Evolutionary conservation across 2,329 filamentous ascomycete genomes (phyloP), one percentile per base, ranked within the genome.

Genomic region (Talaromyces sp.): DNA sequence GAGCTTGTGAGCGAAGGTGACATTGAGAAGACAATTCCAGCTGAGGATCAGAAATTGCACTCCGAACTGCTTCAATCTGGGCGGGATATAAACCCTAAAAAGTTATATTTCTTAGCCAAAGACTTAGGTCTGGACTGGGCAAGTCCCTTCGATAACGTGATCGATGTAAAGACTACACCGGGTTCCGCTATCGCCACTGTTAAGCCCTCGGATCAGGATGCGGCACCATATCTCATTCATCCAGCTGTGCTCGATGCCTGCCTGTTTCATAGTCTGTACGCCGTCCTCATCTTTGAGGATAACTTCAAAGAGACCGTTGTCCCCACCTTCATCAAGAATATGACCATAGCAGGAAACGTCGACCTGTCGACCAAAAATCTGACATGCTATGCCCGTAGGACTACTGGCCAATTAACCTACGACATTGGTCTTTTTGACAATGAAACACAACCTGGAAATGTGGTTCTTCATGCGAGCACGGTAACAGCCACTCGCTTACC

Each of bases 91-190:
- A 46, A 46, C 42, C 50, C 50, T 14, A 33, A 55, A 11, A 55
- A 55, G 16, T n/a, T 55, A n/a, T 55, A 55, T 18, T 55, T 33
- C 25, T 16, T 33, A 18, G 28, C 28, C 9, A 33, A 39, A 18
- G 50, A 55, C 21, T 33, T 55, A n/a, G 50, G 50, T 23, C 50
- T 55, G 3, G 50, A 55, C 25, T 55, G 28, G 50, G n/a, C n/a
- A 23, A 33, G 35, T 23, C 50, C 50, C 2, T 55, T 55, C 33
- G 50, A 55, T 25, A 33, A 39, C 7, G 35, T 55, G 16, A 33
- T 39, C 23, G 35, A 39, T 39, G 28, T 35, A 2, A 33, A 39
- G 14, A 55, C 50, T 12, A 55, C 28, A 33, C 21, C n/a, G 12
- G 50, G 28, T 39, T 28, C 50, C 7, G 50, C 50, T 55, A 35